phyloP scores from a whole-genome alignment of 768 basidiomycete genomes.

The Pholiota molesta region DNA sequence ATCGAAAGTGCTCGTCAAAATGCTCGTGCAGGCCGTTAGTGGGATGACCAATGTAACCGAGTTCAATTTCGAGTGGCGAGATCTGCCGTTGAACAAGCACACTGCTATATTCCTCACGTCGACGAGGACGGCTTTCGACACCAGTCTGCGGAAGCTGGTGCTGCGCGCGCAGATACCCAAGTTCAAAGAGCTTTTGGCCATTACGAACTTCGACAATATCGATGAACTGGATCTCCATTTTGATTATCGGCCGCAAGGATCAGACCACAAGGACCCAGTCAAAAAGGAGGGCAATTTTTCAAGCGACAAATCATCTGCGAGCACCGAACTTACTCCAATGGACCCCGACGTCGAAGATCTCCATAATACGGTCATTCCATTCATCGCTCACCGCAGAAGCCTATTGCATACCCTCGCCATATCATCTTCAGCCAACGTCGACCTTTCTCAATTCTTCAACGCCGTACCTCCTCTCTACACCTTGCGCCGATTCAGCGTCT shows the following conservation, averaged over 20 bases:
- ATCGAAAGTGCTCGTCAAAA: constrained; percentile 27
- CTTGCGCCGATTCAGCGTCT: constrained; percentile 27
- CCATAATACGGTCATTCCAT: constrained; percentile 30
- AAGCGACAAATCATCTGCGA: not conserved
- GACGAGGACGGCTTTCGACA: constrained; percentile 28
- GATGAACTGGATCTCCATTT: constrained; percentile 38
- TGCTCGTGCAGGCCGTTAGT: constrained; percentile 35
- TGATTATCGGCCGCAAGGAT: constrained; percentile 25
- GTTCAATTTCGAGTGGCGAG: constrained; percentile 41
- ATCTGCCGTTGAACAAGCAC: constrained; percentile 34
- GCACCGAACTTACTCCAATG: not conserved
- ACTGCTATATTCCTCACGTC: constrained; percentile 32
- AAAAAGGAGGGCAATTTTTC: not conserved
- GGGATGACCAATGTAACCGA: constrained; percentile 36
- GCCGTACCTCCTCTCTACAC: constrained; percentile 28
- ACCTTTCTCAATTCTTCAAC: constrained; percentile 36
- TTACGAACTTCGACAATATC: constrained; percentile 32
- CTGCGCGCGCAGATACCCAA: constrained; percentile 35
- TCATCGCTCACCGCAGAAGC: constrained; percentile 30
- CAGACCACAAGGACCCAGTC: too few species aligned
- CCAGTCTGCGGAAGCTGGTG: constrained; percentile 35
- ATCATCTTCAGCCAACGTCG: constrained; percentile 32
- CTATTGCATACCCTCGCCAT: constrained; percentile 34
- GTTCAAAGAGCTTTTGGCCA: constrained; percentile 31
- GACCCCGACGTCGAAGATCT: constrained; percentile 21